phyloP scores from a whole-genome alignment of 768 basidiomycete species.

The Russula griseocarnosa region DNA sequence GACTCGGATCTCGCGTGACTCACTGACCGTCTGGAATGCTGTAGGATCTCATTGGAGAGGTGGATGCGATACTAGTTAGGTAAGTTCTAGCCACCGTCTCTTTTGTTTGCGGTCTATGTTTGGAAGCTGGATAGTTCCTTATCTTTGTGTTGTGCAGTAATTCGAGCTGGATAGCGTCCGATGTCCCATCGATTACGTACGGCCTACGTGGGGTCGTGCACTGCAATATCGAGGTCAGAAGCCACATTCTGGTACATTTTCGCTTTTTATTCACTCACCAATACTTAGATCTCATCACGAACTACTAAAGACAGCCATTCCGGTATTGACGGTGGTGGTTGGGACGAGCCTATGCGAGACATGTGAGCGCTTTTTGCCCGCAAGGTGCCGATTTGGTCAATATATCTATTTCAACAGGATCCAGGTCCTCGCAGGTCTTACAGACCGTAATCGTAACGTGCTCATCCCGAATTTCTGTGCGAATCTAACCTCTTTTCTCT shows the following conservation, averaged over 20 bases:
- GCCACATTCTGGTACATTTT: not conserved
- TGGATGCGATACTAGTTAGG: conserved; percentile 90
- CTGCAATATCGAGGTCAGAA: conserved; percentile 63
- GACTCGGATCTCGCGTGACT: not conserved
- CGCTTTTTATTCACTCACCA: not conserved
- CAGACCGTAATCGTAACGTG: conserved; percentile 53
- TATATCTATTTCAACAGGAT: conserved; percentile 50
- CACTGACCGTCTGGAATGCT: too few species aligned
- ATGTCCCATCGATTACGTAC: conserved; percentile 90
- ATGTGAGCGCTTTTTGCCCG: conserved; percentile 49
- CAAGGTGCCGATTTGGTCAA: not conserved
- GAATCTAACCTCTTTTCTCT: not conserved
- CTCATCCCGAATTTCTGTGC: conserved; percentile 79
- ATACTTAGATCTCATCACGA: conserved; percentile 57
- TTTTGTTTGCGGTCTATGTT: not conserved
- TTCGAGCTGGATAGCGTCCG: conserved; percentile 94
- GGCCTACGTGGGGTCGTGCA: conserved; percentile 93
- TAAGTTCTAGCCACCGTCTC: conserved; percentile 31
- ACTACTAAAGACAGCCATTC: conserved; percentile 79
- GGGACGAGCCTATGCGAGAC: conserved; percentile 87
- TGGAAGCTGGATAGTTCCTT: not conserved
- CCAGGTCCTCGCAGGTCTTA: conserved; percentile 68
- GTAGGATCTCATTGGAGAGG: conserved; percentile 74
- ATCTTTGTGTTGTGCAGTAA: conserved; percentile 48
- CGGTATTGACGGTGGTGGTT: conserved; percentile 88